Evolutionary conservation across 345 rosid species (phyloP), one percentile per base, ranked within the genome.

Genomic region (Firmiana major): DNA sequence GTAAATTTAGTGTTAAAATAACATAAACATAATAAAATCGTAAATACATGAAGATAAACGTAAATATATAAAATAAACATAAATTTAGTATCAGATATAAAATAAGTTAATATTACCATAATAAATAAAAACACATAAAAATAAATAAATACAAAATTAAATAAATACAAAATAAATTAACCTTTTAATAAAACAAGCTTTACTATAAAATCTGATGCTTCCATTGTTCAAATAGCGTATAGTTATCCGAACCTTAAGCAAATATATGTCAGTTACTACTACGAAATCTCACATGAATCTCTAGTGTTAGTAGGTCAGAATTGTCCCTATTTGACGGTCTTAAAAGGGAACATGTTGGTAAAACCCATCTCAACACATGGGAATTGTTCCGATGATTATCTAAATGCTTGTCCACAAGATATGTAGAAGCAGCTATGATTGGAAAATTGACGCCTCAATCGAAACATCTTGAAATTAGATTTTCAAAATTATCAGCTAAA

Each of bases 331-430:
- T 88, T 94, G 48, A 87, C 38, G 73, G 79, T 70, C 16, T 79
- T 94, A 31, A 92, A 88, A 81, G 84, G 98, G 10, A 94, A 89
- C 54, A 78, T 92, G 5, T 75, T 85, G 91, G 92, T 84, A 90
- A 15, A 91, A 92, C 81, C 82, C 96, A 64, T 92, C 93, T 16
- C 87, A 88, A 15, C 89, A 87, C 69, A 81, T 1, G 0, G 89
- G 93, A 75, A 82, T 79, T 77, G 92, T 90, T 68, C 98, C 97
- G 0, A 21, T 15, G 93, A 87, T 81, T 91, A 90, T 42, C 77
- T 92, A 46, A 85, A 89, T 69, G 83, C 92, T 73, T 90, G 89
- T 79, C 98, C 96, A 36, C 92, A 87, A 82, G 98, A 94, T 65
- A 90, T 82, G 63, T 77, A 0, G 96, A 94, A 73, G 98, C 97